Evolutionary conservation across 2,329 filamentous ascomycete species (phyloP), one percentile per base, ranked within the genome.

Genomic region (Neofusicoccum cordaticola): DNA sequence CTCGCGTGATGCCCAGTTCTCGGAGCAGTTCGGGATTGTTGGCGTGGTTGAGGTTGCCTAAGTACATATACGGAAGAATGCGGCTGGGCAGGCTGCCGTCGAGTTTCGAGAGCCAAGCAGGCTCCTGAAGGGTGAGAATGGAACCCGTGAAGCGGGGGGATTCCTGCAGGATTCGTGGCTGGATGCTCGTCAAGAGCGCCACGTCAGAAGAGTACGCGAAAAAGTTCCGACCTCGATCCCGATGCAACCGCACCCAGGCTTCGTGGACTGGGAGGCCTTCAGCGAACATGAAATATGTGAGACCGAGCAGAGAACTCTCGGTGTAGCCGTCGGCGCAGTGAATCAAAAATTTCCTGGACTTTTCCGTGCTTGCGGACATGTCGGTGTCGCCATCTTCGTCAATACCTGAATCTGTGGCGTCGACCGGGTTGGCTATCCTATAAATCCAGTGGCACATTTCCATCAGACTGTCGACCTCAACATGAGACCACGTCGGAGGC

Each of bases 291-390:
- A 90, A 92, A 77, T 99, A 99, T 9, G 94, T 92, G 44, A 99
- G 86, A 1, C 87, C 92, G 17, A 99, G 83, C 76, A 99, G 84
- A 1, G 93, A 93, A 1, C 91, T 94, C 77, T 99, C 95, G 0
- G 95, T 99, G 72, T 99, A 99, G 17, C 95, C 95, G 76, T 99
- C 95, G 2, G 90, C 89, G 76, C 95, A 98, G 77, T 98, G 94
- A 45, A 99, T 91, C 37, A 98, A 85, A 39, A 98, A 87, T 73
- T 88, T 93, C 60, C 67, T 87, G 82, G 63, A 87, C 82, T 39
- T 78, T 77, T 34, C 27, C 62, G 52, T 19, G 8, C 50, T 51
- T 13, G 42, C 53, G n/a, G 35, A 34, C 83, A 89, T 86, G 51
- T 80, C 78, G 62, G 84, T 83, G 68, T 89, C 87, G 44, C 63